Percentiles rank a stretch among this genome's conserved stretches.
Evolutionary conservation across 192 early-diverging fungal genomes (phyloP).

Genomic region (Coemansia sp.): DNA sequence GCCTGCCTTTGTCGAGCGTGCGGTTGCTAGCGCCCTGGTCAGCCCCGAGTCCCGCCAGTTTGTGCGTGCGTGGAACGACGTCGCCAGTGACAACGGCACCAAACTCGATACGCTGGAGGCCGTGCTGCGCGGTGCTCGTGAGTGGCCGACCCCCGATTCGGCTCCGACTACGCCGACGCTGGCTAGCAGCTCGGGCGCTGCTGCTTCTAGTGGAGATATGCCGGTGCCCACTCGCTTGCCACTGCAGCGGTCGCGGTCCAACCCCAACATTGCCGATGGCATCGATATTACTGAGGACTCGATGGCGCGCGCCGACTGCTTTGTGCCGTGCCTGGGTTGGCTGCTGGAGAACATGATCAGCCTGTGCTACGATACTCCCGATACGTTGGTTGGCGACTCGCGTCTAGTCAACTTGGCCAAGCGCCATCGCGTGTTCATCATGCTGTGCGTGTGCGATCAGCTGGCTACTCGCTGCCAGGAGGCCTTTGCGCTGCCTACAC

Average conservation of each 20-base stretch:
- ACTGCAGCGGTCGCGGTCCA: slow-evolving; percentile 42
- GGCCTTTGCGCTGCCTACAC: slow-evolving; percentile 51
- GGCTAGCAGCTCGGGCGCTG: background rate
- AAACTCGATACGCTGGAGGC: slow-evolving; percentile 63
- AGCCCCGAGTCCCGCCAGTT: slow-evolving; percentile 72
- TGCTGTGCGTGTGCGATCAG: slow-evolving; percentile 59
- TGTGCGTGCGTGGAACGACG: slow-evolving; percentile 66
- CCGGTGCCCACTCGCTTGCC: background rate
- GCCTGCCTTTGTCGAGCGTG: slow-evolving; percentile 73
- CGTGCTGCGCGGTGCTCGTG: slow-evolving; percentile 49
- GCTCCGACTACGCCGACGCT: slow-evolving; percentile 16
- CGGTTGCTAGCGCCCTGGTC: slow-evolving; percentile 68
- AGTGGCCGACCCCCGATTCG: slow-evolving; percentile 39
- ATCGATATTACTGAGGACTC: slow-evolving; percentile 36
- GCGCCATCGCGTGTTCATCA: slow-evolving; percentile 65
- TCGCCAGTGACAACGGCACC: slow-evolving; percentile 56
- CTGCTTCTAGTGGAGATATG: background rate
- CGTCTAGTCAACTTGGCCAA: slow-evolving; percentile 71
- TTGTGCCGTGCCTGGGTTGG: slow-evolving; percentile 76
- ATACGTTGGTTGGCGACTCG: slow-evolving; percentile 59
- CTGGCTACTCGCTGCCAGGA: slow-evolving; percentile 54
- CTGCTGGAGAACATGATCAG: slow-evolving; percentile 73
- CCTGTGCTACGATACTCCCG: slow-evolving; percentile 67
- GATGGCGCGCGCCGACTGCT: slow-evolving; percentile 42
- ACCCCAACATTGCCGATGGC: slow-evolving; percentile 20